Evolutionary conservation across 805 yeast genomes (phyloP).

Genomic region (Metschnikowia hibisci): DNA sequence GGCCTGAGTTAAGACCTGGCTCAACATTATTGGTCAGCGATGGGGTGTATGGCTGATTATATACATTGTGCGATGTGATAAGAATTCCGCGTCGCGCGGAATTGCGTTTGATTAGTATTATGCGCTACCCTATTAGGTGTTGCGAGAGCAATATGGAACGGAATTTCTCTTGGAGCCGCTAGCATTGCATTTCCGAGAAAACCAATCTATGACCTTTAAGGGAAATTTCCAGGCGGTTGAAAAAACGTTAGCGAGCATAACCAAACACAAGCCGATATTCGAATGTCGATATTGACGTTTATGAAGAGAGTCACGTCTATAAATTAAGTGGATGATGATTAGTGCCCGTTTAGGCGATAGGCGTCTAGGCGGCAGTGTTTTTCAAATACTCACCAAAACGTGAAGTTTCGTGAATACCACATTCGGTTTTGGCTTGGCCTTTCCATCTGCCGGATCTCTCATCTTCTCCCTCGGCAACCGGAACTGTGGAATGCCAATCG

Average conservation of each 20-base stretch:
- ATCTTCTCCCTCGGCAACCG: constrained; percentile 88
- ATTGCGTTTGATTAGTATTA: neutral
- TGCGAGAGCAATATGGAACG: neutral
- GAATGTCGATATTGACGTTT: too few relatives aligned
- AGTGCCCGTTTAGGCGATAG: too few relatives aligned
- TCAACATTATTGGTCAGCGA: constrained; percentile 6
- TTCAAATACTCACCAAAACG: constrained; percentile 62
- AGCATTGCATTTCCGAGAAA: too few relatives aligned
- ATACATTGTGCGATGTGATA: constrained; percentile 2
- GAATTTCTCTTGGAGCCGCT: too few relatives aligned
- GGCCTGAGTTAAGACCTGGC: constrained; percentile 3
- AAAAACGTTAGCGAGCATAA: too few relatives aligned
- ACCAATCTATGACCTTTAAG: too few relatives aligned
- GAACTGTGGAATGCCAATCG: constrained; percentile 91
- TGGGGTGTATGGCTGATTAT: neutral
- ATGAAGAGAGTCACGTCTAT: neutral
- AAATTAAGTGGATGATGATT: too few relatives aligned
- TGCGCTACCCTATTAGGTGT: too few relatives aligned
- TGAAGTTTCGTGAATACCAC: constrained; percentile 87
- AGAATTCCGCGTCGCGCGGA: constrained; percentile 7
- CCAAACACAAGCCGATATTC: too few relatives aligned
- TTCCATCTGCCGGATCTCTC: constrained; percentile 98
- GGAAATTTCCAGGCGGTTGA: too few relatives aligned
- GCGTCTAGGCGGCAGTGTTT: constrained; percentile 6
- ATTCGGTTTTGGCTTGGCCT: constrained; percentile 87